Evolutionary conservation across 495 filamentous ascomycete species (phyloP), one percentile per base, ranked within the genome.

Genomic region (Platismatia glauca): DNA sequence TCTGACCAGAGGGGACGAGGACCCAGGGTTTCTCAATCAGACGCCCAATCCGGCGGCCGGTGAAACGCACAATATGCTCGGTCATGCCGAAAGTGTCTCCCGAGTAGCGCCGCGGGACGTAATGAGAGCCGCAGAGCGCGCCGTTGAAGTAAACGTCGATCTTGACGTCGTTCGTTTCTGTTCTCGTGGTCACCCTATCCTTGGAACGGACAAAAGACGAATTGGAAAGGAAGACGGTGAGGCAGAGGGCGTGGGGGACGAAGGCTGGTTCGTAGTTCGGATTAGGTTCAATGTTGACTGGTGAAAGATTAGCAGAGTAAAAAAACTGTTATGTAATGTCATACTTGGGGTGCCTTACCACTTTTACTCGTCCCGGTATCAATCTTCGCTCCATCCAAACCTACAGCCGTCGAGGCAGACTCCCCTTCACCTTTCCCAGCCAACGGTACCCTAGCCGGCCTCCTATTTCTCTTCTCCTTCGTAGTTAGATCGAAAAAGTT

Each of bases 61-160:
- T 61, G 62, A 77, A 77, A 31, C 68, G 65, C 24, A 68, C 52
- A 52, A 60, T 67, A 38, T 53, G 62, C 20, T 48, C 61, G 41
- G 22, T 57, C 39, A 59, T 60, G 52, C 12, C 16, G 29, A 39
- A 13, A 24, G 27, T 31, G 16, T 34, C 50, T 37, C 61, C 60
- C 18, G 67, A 24, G 11, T 62, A 41, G 20, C 31, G 46, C n/a
- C 63, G 27, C 24, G 69, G 63, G 35, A 73, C 27, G 41, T 68
- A 69, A 11, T 62, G 58, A n/a, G 72, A 72, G 12, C 55, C 66
- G 4, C 65, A 66, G 4, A 79, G 65, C 7, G 73, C 61, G 29
- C 78, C 78, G 60, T 81, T 80, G 64, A 77, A 65, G 66, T 74
- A 78, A 27, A 79, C 71, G 24, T 76, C 75, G 50, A 81, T 69